Base-by-base conservation (phyloP, 305 asterid genomes). In the Withania somnifera region DNA sequence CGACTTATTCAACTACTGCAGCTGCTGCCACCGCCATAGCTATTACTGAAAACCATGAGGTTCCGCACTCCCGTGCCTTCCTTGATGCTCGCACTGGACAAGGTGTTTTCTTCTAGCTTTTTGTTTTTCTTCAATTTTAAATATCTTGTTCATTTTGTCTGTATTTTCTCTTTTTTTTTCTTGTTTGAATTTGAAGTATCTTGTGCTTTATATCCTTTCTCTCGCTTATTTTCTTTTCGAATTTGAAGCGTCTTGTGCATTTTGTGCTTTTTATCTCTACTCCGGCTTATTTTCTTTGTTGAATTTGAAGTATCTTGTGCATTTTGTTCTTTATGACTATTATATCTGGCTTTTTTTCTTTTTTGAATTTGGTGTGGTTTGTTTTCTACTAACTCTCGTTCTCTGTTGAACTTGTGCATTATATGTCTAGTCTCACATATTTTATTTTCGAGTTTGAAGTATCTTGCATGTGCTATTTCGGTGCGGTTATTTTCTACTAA, bases 31-130 rank as follows among this genome's bases (percentile, higher is more conserved):
- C 90, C 11, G 89, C 89, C 24, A 78, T 88, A 64, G 81, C 90
- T 26, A 81, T 87, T 87, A 88, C 97, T 76, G 88, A 86, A 78
- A 84, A 85, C 52, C 84, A 84, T 15, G 94, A 90, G 64, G 84
- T 89, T 45, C 78, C 90, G 78, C 84, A 86, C 40, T 87, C 90
- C 34, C 90, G 83, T 78, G 87, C 91, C 78, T 91, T 92, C 85
- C 86, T 91, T 47, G 93, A 91, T 73, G 91, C 92, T 75, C 91
- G 89, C 2, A 86, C 88, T 17, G 95, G 89, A 73, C 90, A 91
- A 93, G 97, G 83, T 80, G 78, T 79, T 58, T 26, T 51, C 11
- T 2, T 60, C 28, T 61, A 30, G 77, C 82, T 73, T 75, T 57
- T 45, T 30, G 36, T 78, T 6, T 36, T 24, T 58, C 2, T 24